These are phyloP conservation scores for Malbranchea cinnamomea DNA, from an alignment of 2,329 filamentous ascomycete genomes.

Conservation along the genomic window DNA sequence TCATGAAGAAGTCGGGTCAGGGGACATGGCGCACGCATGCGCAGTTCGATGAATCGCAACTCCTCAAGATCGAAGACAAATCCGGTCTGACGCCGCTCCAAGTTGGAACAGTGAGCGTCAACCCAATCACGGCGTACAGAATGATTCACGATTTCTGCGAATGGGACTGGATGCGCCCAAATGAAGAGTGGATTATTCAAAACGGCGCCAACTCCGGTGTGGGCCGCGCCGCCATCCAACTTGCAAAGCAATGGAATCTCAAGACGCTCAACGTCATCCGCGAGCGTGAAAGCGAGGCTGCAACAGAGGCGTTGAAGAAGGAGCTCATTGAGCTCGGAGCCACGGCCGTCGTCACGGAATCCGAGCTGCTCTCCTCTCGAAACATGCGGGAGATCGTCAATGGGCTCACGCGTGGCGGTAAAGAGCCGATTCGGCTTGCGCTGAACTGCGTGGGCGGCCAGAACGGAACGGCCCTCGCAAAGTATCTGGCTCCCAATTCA, in stretches of 20 bases:
- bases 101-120: conserved; percentile 77
- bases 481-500: conserved; percentile 51
- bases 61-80: conserved; percentile 57
- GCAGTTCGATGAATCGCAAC: conserved; percentile 42
- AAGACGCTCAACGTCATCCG: conserved; percentile 83
- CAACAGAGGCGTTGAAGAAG: conserved; percentile 48
- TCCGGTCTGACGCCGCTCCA: conserved; percentile 59
- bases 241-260: conserved; percentile 72
- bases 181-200: conserved; percentile 91
- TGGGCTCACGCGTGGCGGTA: conserved; percentile 56
- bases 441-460: conserved; percentile 93
- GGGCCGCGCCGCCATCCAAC: conserved; percentile 77
- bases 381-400: conserved; percentile 37
- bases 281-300: conserved; percentile 48
- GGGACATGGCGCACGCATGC: conserved; percentile 94
- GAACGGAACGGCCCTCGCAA: conserved; percentile 62
- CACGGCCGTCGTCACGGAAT: conserved; percentile 47
- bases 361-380: conserved; percentile 34
- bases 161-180: conserved; percentile 35
- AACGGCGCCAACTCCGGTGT: conserved; percentile 95
- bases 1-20: conserved; percentile 67
- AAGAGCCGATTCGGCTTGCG: conserved; percentile 59
- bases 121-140: conserved; percentile 86
- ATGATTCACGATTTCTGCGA: conserved; percentile 70
- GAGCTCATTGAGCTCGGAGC: conserved; percentile 49